Base-by-base conservation (phyloP, 345 rosid genomes). In the Moringa oleifera region DNA sequence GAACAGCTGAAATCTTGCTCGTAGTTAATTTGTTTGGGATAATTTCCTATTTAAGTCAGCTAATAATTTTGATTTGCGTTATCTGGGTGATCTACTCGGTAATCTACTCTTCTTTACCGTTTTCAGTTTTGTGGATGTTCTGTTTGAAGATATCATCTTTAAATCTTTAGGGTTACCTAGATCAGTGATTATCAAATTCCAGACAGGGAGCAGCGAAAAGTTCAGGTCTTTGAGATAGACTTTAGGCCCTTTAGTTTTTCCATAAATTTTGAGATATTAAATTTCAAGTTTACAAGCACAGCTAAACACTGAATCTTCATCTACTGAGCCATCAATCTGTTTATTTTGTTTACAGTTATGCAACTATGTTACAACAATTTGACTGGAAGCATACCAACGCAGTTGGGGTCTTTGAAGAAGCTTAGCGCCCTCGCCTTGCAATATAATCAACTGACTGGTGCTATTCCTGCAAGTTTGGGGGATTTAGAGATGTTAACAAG, bases 401-500 rank as follows among this genome's bases (percentile, higher is more conserved):
- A 88, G 77, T 66, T 90, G 57, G 93, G 99, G 13, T 88, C 89
- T 19, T 23, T 94, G 4, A 72, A 70, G 68, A 87, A 77, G 77
- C 85, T 94, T 11, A 73, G 57, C 52, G 96, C 88, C 45, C 89
- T 94, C 20, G 91, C 95, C 62, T 64, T 94, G 72, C 95, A 94
- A 62, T 80, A 77, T 68, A 94, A 94, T 76, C 76, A 57, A 53
- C 72, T 94, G 22, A 79, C 93, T 28, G 96, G 99, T 52, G 99
- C 97, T 10, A 81, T 94, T 58, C 99, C 99, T 20, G 96, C 99
- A 1, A 88, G 91, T 75, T 74, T 94, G 77, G 99, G 99, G 12
- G 78, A 82, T 60, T 62, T 89, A 58, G 68, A 31, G 55, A 65
- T 61, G 70, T 72, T 94, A 25, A 77, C 82, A 0, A 88, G 96